Conservation (phyloP, 2,329 filamentous ascomycete species). For the Aspergillus sp. region DNA sequence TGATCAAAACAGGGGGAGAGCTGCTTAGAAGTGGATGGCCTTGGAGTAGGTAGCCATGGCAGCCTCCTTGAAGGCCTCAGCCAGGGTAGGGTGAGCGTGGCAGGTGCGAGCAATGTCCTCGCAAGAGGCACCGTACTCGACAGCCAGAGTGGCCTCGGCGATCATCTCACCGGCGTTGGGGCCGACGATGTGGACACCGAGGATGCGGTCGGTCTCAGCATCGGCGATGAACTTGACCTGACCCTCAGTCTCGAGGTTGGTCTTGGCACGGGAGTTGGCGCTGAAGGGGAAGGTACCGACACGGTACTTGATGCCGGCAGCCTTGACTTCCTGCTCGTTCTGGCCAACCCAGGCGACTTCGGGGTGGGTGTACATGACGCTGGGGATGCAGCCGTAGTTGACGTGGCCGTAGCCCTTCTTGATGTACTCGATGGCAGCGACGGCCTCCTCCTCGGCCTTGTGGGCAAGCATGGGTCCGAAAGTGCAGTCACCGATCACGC, state of each 20-base stretch:
- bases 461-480: conserved; percentile 99
- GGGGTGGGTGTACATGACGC: conserved; percentile 99
- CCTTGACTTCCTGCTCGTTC: conserved; percentile 94
- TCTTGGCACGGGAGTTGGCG: conserved; percentile 98
- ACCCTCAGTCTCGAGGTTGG: conserved; percentile 93
- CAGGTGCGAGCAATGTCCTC: conserved; percentile 95
- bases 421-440: conserved; percentile 94
- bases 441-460: conserved; percentile 98
- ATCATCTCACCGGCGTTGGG: conserved; percentile 99
- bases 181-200: conserved; percentile 95
- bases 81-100: conserved; percentile 93
- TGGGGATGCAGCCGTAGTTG: conserved; percentile 97
- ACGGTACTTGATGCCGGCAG: conserved; percentile 85
- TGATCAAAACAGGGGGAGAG: conserved; percentile 24
- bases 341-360: conserved; percentile 99
- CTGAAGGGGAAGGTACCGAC: conserved; percentile 94
- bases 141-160: conserved; percentile 88
- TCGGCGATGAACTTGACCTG: conserved; percentile 97
- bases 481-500: conserved; percentile 91
- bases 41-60: conserved; percentile 96
- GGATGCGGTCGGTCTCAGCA: conserved; percentile 90
- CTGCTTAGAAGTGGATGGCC: conserved; percentile 84
- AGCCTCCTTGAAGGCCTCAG: conserved; percentile 99
- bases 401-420: conserved; percentile 97
- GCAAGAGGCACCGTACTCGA: conserved; percentile 94